phyloP scores from a whole-genome alignment of 1,139 yeast species.

The Ashbya aceris region DNA sequence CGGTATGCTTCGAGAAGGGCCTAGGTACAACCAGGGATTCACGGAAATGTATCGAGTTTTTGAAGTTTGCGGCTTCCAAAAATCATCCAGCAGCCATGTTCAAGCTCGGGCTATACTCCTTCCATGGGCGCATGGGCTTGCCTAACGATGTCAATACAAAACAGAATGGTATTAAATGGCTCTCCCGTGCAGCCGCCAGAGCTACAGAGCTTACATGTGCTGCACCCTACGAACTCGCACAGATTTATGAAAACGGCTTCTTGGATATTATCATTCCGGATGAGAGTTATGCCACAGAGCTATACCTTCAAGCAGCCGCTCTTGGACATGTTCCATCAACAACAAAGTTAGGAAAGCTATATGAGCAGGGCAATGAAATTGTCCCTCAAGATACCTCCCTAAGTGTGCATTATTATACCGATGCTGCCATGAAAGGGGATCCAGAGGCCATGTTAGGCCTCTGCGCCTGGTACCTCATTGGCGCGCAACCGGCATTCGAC shows the following conservation, averaged over 20 bases:
- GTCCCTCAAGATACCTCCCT: conserved; percentile 78
- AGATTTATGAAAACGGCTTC: conserved; percentile 76
- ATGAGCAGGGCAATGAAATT: conserved; percentile 69
- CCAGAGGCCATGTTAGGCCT: conserved; percentile 83
- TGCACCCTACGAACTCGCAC: conserved; percentile 88
- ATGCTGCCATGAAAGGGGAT: conserved; percentile 84
- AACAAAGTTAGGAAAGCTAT: conserved; percentile 68
- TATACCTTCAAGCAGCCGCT: conserved; percentile 83
- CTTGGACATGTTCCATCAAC: conserved; percentile 79
- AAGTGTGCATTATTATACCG: conserved; percentile 86
- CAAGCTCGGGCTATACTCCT: conserved; percentile 79
- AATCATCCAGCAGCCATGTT: conserved; percentile 96
- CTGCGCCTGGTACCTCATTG: conserved; percentile 95
- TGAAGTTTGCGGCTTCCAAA: conserved; percentile 80
- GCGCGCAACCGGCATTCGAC: conserved; percentile 73
- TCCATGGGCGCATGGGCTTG: conserved; percentile 77
- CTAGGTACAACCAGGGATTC: conserved; percentile 87
- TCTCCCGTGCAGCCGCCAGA: conserved; percentile 72
- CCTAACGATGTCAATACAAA: conserved; percentile 59
- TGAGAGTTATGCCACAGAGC: conserved; percentile 71
- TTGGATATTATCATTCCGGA: conserved; percentile 82
- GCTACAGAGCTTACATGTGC: conserved; percentile 82
- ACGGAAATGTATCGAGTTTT: conserved; percentile 72
- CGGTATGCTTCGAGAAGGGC: conserved; percentile 88
- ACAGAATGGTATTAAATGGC: conserved; percentile 87